Base-by-base conservation (phyloP, 129 eudicot genomes). In the Arctium lappa region DNA sequence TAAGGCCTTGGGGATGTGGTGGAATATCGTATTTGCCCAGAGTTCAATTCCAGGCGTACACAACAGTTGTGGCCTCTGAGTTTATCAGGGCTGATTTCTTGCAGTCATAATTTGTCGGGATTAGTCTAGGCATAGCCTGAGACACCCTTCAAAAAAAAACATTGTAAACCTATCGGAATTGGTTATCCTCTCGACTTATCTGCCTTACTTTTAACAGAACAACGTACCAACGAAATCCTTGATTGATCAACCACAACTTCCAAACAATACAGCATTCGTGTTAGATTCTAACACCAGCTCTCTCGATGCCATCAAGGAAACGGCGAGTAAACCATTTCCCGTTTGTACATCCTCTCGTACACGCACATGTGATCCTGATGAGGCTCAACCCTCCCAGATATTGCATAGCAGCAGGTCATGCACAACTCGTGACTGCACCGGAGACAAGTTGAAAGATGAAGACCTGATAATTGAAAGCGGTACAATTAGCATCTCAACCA, bases 381-480 rank as follows among this genome's bases (percentile, higher is more conserved):
- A 87, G 69, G 83, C 90, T 82, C 89, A 88, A 40, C 80, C 91
- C 13, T 22, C 27, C 27, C 90, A 82, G 18, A 73, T 87, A 65
- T 50, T 81, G 83, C 85, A 80, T 69, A 87, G 69, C 66, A 88
- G 73, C 72, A 88, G 86, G 74, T 84, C 92, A 37, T 83, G 82
- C 86, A 65, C 77, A 40, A 71, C 82, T 1, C 27, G 27, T 22
- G 92, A 91, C 27, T 84, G 86, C 81, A 74, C 73, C 69, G 79
- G 70, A 37, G 80, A 84, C 63, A 89, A 83, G 84, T 72, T 75
- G 78, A 88, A 91, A 85, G 89, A 84, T 56, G 86, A 84, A 81
- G 94, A 90, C 29, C 56, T 86, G 72, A 82, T 92, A 29, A 82
- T 92, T 75, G 97, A 94, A 88, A 88, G 94, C 65, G 98, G 97